Evolutionary conservation across 2,329 filamentous ascomycete genomes (phyloP).

Genomic region (Aspergillus flavus): DNA sequence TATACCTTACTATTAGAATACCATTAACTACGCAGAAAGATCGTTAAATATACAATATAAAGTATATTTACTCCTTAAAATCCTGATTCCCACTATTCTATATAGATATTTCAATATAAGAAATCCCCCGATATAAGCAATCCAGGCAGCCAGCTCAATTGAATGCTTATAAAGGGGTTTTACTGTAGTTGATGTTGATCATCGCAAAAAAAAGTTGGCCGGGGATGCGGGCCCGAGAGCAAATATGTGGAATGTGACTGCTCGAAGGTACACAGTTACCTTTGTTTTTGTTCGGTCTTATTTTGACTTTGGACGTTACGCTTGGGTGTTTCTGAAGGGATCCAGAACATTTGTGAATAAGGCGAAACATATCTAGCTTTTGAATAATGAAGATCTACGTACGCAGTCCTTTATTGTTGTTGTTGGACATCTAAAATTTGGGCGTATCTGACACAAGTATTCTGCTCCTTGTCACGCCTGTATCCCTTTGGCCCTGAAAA

Average conservation of each 20-base stretch:
- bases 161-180: too few species aligned
- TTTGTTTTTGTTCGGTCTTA: not conserved
- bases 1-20: too few species aligned
- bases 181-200: slow-evolving; percentile 8
- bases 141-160: too few species aligned
- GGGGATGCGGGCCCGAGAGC: slow-evolving; percentile 17
- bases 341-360: not conserved
- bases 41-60: too few species aligned
- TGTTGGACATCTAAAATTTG: not conserved
- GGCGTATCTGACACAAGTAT: not conserved
- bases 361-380: not conserved
- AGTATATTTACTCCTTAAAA: too few species aligned
- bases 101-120: too few species aligned
- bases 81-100: too few species aligned
- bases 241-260: slow-evolving; percentile 24
- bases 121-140: too few species aligned
- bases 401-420: not conserved
- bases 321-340: not conserved
- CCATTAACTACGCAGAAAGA: too few species aligned
- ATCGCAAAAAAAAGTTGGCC: slow-evolving; percentile 11
- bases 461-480: not conserved
- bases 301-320: not conserved
- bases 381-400: not conserved
- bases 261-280: slow-evolving; percentile 9
- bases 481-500: not conserved